Conservation (phyloP, 495 filamentous ascomycete species). For the Neurospora sublineolata region DNA sequence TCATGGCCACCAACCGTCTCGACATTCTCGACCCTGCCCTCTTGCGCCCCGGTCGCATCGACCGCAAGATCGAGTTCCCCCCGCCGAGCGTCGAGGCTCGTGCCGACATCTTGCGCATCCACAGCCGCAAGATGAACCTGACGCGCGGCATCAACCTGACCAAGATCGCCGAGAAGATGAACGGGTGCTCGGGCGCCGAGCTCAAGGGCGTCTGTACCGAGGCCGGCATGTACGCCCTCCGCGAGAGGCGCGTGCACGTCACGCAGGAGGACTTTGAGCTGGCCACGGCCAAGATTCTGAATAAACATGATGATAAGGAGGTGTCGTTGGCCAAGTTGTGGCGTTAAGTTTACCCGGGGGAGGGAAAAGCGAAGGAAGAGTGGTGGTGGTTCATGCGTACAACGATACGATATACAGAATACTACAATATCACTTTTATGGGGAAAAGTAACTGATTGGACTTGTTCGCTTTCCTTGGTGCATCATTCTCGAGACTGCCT, state of each 20-base stretch:
- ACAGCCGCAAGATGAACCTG: slow-evolving; percentile 94
- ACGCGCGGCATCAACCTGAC: slow-evolving; percentile 94
- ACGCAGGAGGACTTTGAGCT: slow-evolving; percentile 99
- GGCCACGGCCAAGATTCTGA: slow-evolving; percentile 96
- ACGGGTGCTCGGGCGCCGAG: slow-evolving; percentile 93
- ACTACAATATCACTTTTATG: background rate
- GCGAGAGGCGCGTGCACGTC: slow-evolving; percentile 91
- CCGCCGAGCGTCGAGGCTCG: slow-evolving; percentile 94
- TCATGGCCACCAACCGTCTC: slow-evolving; percentile 97
- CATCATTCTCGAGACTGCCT: background rate
- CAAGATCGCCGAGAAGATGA: slow-evolving; percentile 99
- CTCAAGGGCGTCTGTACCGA: slow-evolving; percentile 96
- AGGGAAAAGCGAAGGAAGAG: background rate
- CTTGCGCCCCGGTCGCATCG: slow-evolving; percentile 87
- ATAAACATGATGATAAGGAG: slow-evolving; percentile 99
- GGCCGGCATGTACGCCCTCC: slow-evolving; percentile 92
- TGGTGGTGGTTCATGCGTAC: background rate
- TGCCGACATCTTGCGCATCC: slow-evolving; percentile 95
- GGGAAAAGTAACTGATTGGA: background rate
- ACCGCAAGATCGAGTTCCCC: slow-evolving; percentile 98
- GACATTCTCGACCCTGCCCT: slow-evolving; percentile 95
- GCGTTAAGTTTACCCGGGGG: slow-evolving; percentile 12
- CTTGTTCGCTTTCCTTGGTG: background rate
- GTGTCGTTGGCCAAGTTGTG: slow-evolving; percentile 33
- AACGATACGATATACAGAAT: background rate